Conservation (phyloP, 768 basidiomycete species). For the Leccinum incarnatum region DNA sequence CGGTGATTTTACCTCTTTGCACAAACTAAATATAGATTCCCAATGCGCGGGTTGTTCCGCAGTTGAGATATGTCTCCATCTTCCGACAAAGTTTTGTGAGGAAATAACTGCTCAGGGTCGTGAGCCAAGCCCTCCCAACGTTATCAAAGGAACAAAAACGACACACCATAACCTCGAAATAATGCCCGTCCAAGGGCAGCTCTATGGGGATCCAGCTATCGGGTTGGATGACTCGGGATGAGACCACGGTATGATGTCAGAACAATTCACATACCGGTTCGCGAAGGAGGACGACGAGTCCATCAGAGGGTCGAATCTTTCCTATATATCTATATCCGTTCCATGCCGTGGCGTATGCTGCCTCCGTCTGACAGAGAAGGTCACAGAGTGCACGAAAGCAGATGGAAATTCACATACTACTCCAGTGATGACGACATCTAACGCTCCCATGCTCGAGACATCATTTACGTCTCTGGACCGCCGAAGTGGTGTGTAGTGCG, state of each 20-base stretch:
- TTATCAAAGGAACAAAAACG: neutral
- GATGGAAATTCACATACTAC: constrained; percentile 35
- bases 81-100: constrained; percentile 51
- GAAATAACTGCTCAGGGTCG: constrained; percentile 39
- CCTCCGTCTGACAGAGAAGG: constrained; percentile 40
- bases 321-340: constrained; percentile 54
- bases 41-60: constrained; percentile 39
- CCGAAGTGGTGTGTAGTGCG: constrained; percentile 38
- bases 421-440: constrained; percentile 54
- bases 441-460: constrained; percentile 18
- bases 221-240: neutral
- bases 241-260: neutral
- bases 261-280: constrained; percentile 43
- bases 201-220: constrained; percentile 26
- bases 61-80: constrained; percentile 37
- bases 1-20: constrained; percentile 34
- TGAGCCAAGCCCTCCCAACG: constrained; percentile 8
- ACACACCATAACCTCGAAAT: constrained; percentile 49
- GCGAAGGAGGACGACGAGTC: constrained; percentile 51
- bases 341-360: constrained; percentile 50
- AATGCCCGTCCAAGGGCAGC: constrained; percentile 35
- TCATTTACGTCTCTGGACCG: constrained; percentile 14
- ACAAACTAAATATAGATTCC: constrained; percentile 54
- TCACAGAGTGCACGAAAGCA: neutral
- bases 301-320: constrained; percentile 57